Evolutionary conservation across 2,329 filamentous ascomycete genomes (phyloP), one percentile per base, ranked within the genome.

Genomic region (Apiospora malaysiana): DNA sequence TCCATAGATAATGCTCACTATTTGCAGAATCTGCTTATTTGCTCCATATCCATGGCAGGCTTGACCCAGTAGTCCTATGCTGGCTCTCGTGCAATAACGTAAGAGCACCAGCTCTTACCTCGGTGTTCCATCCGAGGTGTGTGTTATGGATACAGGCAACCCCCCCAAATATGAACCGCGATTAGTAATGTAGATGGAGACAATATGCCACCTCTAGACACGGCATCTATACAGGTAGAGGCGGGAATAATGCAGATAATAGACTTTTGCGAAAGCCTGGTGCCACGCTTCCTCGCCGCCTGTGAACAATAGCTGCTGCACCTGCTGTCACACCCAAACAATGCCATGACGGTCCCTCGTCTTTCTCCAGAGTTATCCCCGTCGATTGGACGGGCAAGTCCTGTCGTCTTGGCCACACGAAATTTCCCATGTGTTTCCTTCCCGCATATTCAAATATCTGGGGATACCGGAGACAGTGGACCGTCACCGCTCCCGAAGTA

Each of bases 31-130:
- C 49, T 63, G 37, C 56, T n/a, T 14, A 4, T 18, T 9, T n/a
- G 32, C 32, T 63, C 56, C 56, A 63, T 63, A 63, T 14, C 56
- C 7, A 12, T 63, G 56, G 56, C 56, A 63, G 56, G 56, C 32
- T 23, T 6, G 18, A 23, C 56, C 56, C 21, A 63, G 56, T n/a
- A 40, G 56, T 27, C 18, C 21, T 40, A 21, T 14, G 21, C 32
- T 40, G 9, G 27, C 16, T 63, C 21, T n/a, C 27, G 32, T 40
- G 9, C 12, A 37, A 63, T 63, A 37, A 59, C 51, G 51, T 59
- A 59, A 59, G 37, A 16, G 27, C 18, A 59, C 16, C 51, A 37
- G 18, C 10, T 21, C 27, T 32, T 6, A 37, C 51, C 16, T 32
- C 51, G 51, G 27, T 18, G 10, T 6, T 21, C 16, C 16, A 21